Base-by-base conservation (phyloP, 2,329 filamentous ascomycete genomes). In the Aspergillus sp. region DNA sequence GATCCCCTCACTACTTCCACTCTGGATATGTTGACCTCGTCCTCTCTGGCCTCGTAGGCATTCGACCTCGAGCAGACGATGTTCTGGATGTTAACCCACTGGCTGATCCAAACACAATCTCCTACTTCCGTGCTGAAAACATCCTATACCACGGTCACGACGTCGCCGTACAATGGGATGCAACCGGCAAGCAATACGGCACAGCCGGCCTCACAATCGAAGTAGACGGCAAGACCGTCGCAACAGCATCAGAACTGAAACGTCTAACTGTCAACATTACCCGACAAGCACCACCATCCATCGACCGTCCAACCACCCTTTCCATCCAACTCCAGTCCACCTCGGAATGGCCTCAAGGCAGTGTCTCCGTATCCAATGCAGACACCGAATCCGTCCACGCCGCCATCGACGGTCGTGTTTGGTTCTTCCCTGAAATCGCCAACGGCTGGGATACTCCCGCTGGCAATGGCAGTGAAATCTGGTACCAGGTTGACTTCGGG, bases 1-100 rank as follows among this genome's bases (percentile, higher is more conserved):
- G 70, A 6, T 69, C 65, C 2, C 67, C 62, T 10, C 70, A 73
- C 42, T 73, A 72, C 52, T 72, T 72, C 57, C 70, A 73, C 54
- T 72, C 69, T 2, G 68, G 69, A 1, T 73, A 65, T 48, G 59
- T 67, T 27, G 70, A 73, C 43, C 57, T 67, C 2, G 54, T 72
- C 30, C 58, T 72, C 10, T 62, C 65, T 0, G 70, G 70, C 0
- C 56, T 72, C 3, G 64, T 73, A 0, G 70, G 70, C 0, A 66
- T 73, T 30, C 66, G 69, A 1, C 64, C 70, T 3, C 60, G 61
- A 1, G 57, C 60, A 7, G 62, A 69, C 29, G 58, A 70, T 44
- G 52, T 60, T 0, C 57, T 73, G 1, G 67, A 70, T 42, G 61
- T 73, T 12, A 68, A 69, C 43, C 69, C 70, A 1, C 56, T 68